Conservation (phyloP, 148 eudicot genomes). For the Rhododendron kiyosumense region DNA sequence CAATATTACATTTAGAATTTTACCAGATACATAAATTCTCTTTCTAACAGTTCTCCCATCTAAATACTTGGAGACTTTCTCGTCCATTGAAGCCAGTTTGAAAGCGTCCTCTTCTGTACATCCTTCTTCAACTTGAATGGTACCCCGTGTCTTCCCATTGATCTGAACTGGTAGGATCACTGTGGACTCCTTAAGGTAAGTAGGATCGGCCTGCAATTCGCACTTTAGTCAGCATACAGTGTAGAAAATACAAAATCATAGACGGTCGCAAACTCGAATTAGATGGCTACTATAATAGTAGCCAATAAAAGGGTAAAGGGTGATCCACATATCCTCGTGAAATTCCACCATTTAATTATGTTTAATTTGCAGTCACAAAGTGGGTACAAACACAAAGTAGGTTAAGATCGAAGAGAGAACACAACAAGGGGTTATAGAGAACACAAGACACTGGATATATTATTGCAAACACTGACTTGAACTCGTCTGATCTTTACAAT, state of each 20-base stretch:
- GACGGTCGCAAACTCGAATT: background rate
- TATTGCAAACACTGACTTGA: no score
- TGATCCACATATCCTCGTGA: no score
- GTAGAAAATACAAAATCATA: background rate
- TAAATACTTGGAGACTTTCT: constrained; percentile 69
- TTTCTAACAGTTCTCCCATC: constrained; percentile 65
- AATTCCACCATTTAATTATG: background rate
- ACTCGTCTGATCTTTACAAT: no score
- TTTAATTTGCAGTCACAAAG: no score
- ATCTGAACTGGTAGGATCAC: constrained; percentile 85
- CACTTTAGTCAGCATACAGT: background rate
- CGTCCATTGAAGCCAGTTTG: constrained; percentile 55
- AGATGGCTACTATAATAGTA: background rate
- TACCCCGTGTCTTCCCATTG: constrained; percentile 95
- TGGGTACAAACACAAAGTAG: no score
- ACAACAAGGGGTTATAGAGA: no score
- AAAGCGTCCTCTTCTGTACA: constrained; percentile 85
- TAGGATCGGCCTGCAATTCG: constrained; percentile 62
- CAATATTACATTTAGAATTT: constrained; percentile 77
- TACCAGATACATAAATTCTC: constrained; percentile 79
- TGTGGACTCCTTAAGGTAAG: constrained; percentile 72
- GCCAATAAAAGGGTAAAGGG: background rate
- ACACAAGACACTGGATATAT: no score
- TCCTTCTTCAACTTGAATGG: constrained; percentile 69
- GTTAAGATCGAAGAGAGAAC: no score